Evolutionary conservation across 148 eudicot species (phyloP).

Genomic region (Vaccinium macrocarpon): DNA sequence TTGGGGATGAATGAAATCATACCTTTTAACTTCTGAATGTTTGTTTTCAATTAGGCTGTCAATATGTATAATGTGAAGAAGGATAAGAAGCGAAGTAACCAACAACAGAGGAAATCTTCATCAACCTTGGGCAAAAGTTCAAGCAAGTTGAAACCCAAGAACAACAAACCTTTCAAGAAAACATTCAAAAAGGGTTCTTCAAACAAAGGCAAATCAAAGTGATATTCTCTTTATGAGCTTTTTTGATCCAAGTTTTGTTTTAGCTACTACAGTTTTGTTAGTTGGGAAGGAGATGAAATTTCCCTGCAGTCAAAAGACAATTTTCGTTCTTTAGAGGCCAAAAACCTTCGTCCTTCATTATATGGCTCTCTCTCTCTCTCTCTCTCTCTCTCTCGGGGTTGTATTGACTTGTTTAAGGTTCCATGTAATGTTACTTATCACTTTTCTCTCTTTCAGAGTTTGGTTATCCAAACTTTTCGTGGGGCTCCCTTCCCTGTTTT

Average conservation of each 20-base stretch:
- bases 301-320: not conserved
- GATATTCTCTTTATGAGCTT: too few species aligned
- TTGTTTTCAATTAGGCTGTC: conserved; percentile 56
- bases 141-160: conserved; percentile 48
- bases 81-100: conserved; percentile 53
- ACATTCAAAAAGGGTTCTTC: too few species aligned
- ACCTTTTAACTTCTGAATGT: not conserved
- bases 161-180: conserved; percentile 48
- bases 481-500: too few species aligned
- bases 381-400: not conserved
- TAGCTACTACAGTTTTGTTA: conserved; percentile 4
- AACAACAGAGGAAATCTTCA: conserved; percentile 54
- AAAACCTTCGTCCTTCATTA: not conserved
- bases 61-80: conserved; percentile 76
- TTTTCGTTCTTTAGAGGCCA: not conserved
- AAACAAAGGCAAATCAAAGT: too few species aligned
- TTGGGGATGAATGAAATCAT: not conserved
- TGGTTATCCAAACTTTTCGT: too few species aligned
- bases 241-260: not conserved
- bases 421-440: too few species aligned
- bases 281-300: not conserved
- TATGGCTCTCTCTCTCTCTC: not conserved
- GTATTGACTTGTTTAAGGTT: not conserved
- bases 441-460: too few species aligned
- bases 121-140: conserved; percentile 62